Conservation (phyloP, 805 yeast species). For the Groenewaldozyma tartarivorans region DNA sequence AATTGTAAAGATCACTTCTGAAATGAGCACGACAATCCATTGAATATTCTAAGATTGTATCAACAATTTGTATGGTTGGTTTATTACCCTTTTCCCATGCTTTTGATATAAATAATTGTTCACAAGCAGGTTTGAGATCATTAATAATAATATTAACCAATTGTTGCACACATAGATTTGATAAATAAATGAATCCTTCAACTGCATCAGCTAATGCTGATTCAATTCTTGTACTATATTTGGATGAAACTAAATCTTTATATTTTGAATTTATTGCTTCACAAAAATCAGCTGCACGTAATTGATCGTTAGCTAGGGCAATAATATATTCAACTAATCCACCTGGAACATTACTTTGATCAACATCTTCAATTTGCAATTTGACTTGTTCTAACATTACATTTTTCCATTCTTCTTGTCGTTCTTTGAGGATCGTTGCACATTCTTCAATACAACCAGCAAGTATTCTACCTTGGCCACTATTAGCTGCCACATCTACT, state of each 20-base stretch:
- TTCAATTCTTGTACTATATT: conserved; percentile 51
- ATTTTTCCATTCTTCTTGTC: conserved; percentile 56
- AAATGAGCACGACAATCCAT: conserved; percentile 48
- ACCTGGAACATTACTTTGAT: conserved; percentile 42
- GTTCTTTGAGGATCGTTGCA: conserved; percentile 45
- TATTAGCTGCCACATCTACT: conserved; percentile 76
- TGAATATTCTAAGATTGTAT: conserved; percentile 68
- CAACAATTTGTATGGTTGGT: conserved; percentile 53
- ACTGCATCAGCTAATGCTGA: conserved; percentile 51
- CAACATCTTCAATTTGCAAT: conserved; percentile 24
- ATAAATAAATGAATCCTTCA: conserved; percentile 71
- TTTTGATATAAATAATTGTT: conserved; percentile 48
- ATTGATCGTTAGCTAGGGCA: conserved; percentile 79
- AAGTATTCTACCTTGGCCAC: conserved; percentile 70
- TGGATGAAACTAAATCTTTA: conserved; percentile 55
- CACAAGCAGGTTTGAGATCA: conserved; percentile 57
- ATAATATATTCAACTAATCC: conserved; percentile 74
- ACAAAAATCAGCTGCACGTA: conserved; percentile 56
- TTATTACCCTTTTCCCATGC: conserved; percentile 51
- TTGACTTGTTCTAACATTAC: conserved; percentile 47
- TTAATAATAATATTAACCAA: conserved; percentile 55
- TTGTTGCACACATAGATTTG: conserved; percentile 51
- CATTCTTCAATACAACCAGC: conserved; percentile 72
- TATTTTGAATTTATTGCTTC: conserved; percentile 63
- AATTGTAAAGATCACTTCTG: conserved; percentile 45